Percentiles rank a stretch among this genome's conserved stretches.
These are phyloP conservation scores for Chalaropsis ovoidea DNA, from an alignment of 2,329 filamentous ascomycete species.

Conservation along the genomic window DNA sequence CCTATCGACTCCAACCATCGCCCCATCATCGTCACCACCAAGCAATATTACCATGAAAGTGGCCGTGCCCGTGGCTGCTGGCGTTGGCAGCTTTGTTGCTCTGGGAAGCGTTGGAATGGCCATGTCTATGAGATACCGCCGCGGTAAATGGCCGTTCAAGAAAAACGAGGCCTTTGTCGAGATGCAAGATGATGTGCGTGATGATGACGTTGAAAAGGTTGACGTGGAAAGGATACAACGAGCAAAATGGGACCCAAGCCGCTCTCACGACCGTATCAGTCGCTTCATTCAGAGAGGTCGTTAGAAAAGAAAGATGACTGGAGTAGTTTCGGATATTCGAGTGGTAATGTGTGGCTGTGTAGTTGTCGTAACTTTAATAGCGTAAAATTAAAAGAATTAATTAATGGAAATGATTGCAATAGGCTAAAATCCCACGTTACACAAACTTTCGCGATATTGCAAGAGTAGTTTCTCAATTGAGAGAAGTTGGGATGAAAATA, in stretches of 20 bases:
- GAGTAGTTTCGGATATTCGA: not conserved
- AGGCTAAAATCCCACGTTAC: not conserved
- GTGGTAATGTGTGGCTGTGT: not conserved
- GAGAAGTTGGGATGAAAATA: not conserved
- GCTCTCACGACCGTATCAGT: constrained; percentile 18
- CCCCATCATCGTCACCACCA: not conserved
- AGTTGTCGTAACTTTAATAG: not conserved
- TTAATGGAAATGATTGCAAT: not conserved
- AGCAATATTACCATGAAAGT: constrained; percentile 18
- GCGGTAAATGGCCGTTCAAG: constrained; percentile 26
- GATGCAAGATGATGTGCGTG: constrained; percentile 20
- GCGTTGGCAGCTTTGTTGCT: constrained; percentile 24
- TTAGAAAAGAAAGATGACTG: not conserved
- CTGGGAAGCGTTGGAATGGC: constrained; percentile 23
- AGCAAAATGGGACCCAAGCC: constrained; percentile 23
- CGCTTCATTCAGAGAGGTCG: constrained; percentile 17
- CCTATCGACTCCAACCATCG: constrained; percentile 11
- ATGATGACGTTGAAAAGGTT: constrained; percentile 24
- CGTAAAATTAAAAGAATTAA: constrained; percentile 6
- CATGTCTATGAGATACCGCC: constrained; percentile 25
- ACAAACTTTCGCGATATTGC: not conserved
- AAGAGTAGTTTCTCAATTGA: not conserved
- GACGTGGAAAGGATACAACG: constrained; percentile 14
- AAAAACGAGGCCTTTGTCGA: constrained; percentile 18
- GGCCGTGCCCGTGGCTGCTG: constrained; percentile 23